Percentiles rank a stretch among this genome's conserved stretches.
Evolutionary conservation across 768 basidiomycete genomes (phyloP).

Genomic region (Mycena amicta): DNA sequence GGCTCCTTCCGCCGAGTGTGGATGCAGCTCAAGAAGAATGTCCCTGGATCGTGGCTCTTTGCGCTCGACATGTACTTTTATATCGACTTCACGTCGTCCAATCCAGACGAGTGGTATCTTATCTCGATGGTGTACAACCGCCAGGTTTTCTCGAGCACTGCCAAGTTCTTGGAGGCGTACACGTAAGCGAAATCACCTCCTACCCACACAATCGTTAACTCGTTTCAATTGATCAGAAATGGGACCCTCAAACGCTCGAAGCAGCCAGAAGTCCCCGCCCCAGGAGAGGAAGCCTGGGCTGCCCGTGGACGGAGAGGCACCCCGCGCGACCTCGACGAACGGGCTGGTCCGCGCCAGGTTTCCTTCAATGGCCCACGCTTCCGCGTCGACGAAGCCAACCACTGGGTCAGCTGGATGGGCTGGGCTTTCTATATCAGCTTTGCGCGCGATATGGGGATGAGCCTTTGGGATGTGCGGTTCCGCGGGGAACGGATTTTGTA

Average conservation of each 20-base stretch:
- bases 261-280: constrained; percentile 31
- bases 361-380: constrained; percentile 63
- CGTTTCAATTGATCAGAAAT: constrained; percentile 35
- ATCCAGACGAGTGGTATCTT: constrained; percentile 51
- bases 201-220: too few relatives aligned
- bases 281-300: constrained; percentile 46
- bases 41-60: constrained; percentile 54
- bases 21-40: constrained; percentile 52
- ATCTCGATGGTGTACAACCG: constrained; percentile 62
- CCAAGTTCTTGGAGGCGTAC: constrained; percentile 56
- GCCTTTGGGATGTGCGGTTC: constrained; percentile 62
- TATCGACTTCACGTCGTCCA: constrained; percentile 57
- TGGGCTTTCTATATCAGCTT: constrained; percentile 65
- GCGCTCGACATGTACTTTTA: constrained; percentile 60
- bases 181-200: too few relatives aligned
- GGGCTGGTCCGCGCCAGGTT: constrained; percentile 65
- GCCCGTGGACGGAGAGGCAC: constrained; percentile 42
- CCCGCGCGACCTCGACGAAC: constrained; percentile 59
- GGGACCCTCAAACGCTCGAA: constrained; percentile 51
- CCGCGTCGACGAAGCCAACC: constrained; percentile 50
- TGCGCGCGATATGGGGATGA: constrained; percentile 67
- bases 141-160: constrained; percentile 51
- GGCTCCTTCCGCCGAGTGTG: constrained; percentile 60
- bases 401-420: constrained; percentile 71
- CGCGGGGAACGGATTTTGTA: constrained; percentile 62